Base-by-base conservation (phyloP, 371 early-diverging fungal genomes). In the Rhizopus arrhizus region DNA sequence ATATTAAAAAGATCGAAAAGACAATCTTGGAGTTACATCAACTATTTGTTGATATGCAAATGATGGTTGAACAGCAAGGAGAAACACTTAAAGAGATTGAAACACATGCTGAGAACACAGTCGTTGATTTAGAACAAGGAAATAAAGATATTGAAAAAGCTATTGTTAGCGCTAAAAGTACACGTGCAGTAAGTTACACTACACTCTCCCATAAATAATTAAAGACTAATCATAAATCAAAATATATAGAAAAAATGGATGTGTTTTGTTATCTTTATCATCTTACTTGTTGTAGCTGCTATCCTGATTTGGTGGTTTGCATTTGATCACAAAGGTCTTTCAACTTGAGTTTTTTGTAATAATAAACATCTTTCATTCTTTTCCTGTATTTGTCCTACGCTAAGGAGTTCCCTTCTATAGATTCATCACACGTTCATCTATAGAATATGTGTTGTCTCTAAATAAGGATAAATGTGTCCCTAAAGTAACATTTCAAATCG, bases 11-110 rank as follows among this genome's bases (percentile, higher is more conserved):
- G 70, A 93, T 95, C 60, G 95, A 93, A 70, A 85, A 88, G 73
- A 86, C 87, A n/a, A 89, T 93, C 53, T 53, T 91, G 46, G 93
- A 94, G 81, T 71, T 94, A 50, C 92, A 91, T 71, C 88, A 91
- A 75, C 72, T 94, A 59, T 94, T 92, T 69, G 82, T 89, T 54
- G 95, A 94, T 69, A 91, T 94, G 93, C 85, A 91, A 56, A 90
- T 91, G 54, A 78, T 93, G 62, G 91, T 93, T 5, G 85, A 87
- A 29, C 86, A 87, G 11, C 93, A 93, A 68, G 92, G 86, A 33
- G 88, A 87, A 41, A 65, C 86, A 33, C 59, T 94, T 13, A 79
- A 88, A 55, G 80, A 85, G 49, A 89, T 93, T 13, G 93, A 91
- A 62, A 67, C 71, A 7, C 80, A 91, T 64, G 85, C 89, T 2